These are phyloP conservation scores for Blastobotrys buckinghamii DNA, from an alignment of 1,139 yeast genomes.

Conservation along the genomic window DNA sequence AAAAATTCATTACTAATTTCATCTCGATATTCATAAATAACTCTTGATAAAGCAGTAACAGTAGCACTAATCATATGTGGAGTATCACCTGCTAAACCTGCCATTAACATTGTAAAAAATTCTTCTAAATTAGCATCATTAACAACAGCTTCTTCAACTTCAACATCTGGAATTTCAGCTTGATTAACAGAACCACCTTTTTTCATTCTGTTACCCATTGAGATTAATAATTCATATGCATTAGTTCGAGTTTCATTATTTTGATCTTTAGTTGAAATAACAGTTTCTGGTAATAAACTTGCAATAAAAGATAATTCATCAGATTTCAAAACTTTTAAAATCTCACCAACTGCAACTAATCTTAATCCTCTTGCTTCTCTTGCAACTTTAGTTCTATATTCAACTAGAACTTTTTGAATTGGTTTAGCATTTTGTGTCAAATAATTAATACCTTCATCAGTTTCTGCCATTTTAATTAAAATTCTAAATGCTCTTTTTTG, in stretches of 20 bases:
- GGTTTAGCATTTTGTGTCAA: constrained; percentile 47
- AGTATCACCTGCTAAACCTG: constrained; percentile 90
- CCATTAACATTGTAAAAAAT: constrained; percentile 88
- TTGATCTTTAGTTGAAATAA: constrained; percentile 85
- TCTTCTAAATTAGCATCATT: constrained; percentile 69
- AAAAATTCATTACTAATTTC: constrained; percentile 50
- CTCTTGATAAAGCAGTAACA: constrained; percentile 81
- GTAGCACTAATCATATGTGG: constrained; percentile 97
- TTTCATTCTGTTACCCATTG: constrained; percentile 75
- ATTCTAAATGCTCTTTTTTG: constrained; percentile 92
- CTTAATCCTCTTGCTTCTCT: constrained; percentile 79
- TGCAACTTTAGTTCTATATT: constrained; percentile 55
- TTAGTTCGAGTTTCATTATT: constrained; percentile 87
- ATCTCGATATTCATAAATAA: constrained; percentile 79
- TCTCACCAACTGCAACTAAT: constrained; percentile 55
- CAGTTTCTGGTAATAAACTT: constrained; percentile 75
- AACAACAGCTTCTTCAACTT: constrained; percentile 48
- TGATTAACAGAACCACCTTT: constrained; percentile 66
- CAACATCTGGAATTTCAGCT: constrained; percentile 64
- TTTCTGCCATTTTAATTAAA: constrained; percentile 61
- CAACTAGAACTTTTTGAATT: constrained; percentile 55
- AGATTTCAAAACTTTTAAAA: constrained; percentile 57
- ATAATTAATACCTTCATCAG: constrained; percentile 51
- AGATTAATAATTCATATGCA: constrained; percentile 68
- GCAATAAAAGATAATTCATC: constrained; percentile 73